Conservation (phyloP, 352 stramenopile species). For the Globisporangium canariense region DNA sequence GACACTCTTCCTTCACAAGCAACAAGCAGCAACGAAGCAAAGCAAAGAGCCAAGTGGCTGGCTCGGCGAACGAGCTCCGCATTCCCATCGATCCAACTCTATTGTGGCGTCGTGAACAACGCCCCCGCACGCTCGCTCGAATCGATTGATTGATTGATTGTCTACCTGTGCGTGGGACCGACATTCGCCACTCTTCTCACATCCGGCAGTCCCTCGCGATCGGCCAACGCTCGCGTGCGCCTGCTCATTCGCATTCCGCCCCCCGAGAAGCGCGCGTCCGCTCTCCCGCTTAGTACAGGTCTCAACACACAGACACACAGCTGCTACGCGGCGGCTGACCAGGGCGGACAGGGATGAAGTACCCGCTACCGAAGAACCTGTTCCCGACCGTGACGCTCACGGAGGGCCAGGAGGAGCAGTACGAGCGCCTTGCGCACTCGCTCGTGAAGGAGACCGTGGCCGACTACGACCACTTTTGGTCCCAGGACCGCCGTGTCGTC, state of each 20-base stretch:
- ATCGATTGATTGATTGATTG: too few relatives aligned
- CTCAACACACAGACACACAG: not conserved
- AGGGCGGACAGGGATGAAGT: slow-evolving; percentile 35
- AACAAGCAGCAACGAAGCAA: too few relatives aligned
- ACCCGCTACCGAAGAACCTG: slow-evolving; percentile 42
- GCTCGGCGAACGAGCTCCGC: too few relatives aligned
- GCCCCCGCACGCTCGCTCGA: too few relatives aligned
- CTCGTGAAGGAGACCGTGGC: slow-evolving; percentile 42
- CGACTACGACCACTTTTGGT: slow-evolving; percentile 48
- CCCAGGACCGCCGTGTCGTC: slow-evolving; percentile 33
- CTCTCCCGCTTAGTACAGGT: not conserved
- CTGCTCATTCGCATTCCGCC: not conserved
- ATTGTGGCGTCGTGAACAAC: too few relatives aligned
- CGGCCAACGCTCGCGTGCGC: not conserved
- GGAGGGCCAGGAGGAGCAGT: slow-evolving; percentile 33
- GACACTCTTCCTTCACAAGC: too few relatives aligned
- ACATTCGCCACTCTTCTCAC: not conserved
- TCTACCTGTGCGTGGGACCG: not conserved
- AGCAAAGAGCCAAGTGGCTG: too few relatives aligned
- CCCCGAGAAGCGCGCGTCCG: too few relatives aligned
- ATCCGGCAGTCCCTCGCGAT: not conserved
- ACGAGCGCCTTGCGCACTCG: slow-evolving; percentile 43
- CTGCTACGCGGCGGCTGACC: not conserved
- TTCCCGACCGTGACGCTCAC: slow-evolving; percentile 46
- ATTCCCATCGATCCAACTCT: too few relatives aligned